Conservation (phyloP, 2,329 filamentous ascomycete genomes). For the Stachybotrys chartarum region DNA sequence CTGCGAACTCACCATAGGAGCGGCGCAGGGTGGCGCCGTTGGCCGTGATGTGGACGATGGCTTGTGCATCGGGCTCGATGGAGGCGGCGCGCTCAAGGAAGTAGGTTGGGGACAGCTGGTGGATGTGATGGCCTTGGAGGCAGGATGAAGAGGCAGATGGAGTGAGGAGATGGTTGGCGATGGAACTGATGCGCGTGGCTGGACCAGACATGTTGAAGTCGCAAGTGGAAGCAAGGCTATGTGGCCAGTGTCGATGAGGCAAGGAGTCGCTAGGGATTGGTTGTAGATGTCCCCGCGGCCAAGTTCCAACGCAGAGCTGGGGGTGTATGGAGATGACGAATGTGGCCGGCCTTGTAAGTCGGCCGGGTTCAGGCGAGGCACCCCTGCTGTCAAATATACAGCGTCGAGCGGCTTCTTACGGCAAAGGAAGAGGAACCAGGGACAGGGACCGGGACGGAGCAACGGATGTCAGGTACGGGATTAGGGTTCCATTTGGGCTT, state of each 20-base stretch:
- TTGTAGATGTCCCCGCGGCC: too few species aligned
- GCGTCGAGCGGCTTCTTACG: too few species aligned
- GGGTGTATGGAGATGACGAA: too few species aligned
- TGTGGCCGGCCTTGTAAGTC: too few species aligned
- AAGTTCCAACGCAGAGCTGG: too few species aligned
- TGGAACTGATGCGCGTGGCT: conserved; percentile 50
- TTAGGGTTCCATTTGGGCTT: too few species aligned
- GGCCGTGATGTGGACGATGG: conserved; percentile 78
- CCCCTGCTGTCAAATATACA: too few species aligned
- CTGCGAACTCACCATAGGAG: conserved; percentile 74
- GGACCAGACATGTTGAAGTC: conserved; percentile 51
- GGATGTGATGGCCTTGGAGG: conserved; percentile 45
- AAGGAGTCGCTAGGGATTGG: not conserved
- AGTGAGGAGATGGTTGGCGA: conserved; percentile 43
- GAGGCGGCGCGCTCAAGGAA: conserved; percentile 80
- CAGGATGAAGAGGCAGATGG: conserved; percentile 23
- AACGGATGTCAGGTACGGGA: too few species aligned
- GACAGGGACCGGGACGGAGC: too few species aligned
- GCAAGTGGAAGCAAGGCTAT: not conserved
- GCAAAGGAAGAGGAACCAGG: too few species aligned
- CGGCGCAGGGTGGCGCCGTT: conserved; percentile 68
- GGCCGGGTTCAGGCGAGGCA: too few species aligned
- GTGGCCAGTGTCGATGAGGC: not conserved
- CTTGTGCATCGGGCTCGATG: conserved; percentile 80
- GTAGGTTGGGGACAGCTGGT: conserved; percentile 77